Evolutionary conservation across 352 stramenopile species (phyloP), one percentile per base, ranked within the genome.

Genomic region (Peronosclerospora sorghi): DNA sequence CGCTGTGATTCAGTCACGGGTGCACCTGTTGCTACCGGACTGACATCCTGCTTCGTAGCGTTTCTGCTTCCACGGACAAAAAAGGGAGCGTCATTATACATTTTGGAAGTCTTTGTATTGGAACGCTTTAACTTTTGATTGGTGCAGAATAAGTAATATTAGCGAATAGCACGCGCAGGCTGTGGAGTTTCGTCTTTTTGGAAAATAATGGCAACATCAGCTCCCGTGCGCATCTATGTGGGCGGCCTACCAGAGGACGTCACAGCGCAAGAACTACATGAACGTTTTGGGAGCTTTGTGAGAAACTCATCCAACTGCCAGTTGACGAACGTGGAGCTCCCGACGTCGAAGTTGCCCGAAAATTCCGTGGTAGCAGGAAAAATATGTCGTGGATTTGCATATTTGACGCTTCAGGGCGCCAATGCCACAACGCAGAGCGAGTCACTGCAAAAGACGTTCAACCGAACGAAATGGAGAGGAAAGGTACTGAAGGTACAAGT

Each of bases 381-480:
- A 32, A 48, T 20, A 19, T 39, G 48, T 35, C 68, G 59, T 12
- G 75, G 73, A 12, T 84, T 81, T 36, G 72, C 72, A 26, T 87
- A 85, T 41, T 20, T 87, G 39, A 73, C 62, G 29, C 56, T 87
- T 5, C 28, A 41, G 1, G 70, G 73, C 5, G 46, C 40, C 0
- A 49, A 50, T 9, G 61, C 72, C 1, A 38, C 34, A 6, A 28
- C 32, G 2, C 63, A 69, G 19, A 53, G 59, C 20, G 61, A 68
- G 17, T 51, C 66, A 30, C 55, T 86, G 41, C 56, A 67, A 21
- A 76, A 82, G 48, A 78, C 71, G 5, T 90, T 75, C 45, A 30
- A 90, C 53, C 60, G 64, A 9, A 86, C 72, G 12, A 90, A 90
- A 48, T 90, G 77, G 77, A 60, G 70, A 8, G 70, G 73, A 9